Evolutionary conservation across 2,329 filamentous ascomycete species (phyloP).

Genomic region (Monosporascus sp.): DNA sequence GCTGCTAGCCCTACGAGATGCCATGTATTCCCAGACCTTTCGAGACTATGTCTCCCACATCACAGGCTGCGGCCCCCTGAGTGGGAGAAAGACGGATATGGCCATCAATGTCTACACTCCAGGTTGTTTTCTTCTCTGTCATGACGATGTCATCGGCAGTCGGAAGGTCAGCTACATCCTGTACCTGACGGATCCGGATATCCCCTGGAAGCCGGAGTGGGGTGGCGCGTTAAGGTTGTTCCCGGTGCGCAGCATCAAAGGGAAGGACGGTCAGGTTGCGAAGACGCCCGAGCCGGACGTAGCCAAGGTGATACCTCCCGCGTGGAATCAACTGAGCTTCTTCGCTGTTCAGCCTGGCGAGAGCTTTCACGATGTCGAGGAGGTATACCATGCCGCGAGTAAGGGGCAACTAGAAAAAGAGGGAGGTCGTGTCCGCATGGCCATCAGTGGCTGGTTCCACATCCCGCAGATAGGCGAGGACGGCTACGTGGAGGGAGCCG

Average conservation of each 20-base stretch:
- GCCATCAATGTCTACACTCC: conserved; percentile 98
- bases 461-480: conserved; percentile 94
- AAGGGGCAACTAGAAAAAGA: conserved; percentile 59
- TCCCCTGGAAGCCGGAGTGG: conserved; percentile 85
- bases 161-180: conserved; percentile 94
- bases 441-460: conserved; percentile 98
- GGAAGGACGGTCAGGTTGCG: conserved; percentile 66
- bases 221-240: conserved; percentile 87
- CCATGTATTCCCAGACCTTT: conserved; percentile 86
- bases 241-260: conserved; percentile 60
- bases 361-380: conserved; percentile 98
- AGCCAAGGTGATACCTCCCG: conserved; percentile 79
- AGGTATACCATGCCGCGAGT: conserved; percentile 73
- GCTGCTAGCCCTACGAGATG: conserved; percentile 86
- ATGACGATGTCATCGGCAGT: conserved; percentile 98
- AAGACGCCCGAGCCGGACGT: conserved; percentile 76
- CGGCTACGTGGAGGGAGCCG: conserved; percentile 80
- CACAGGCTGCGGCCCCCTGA: conserved; percentile 79
- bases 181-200: conserved; percentile 89
- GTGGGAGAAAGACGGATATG: conserved; percentile 95
- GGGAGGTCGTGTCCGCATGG: conserved; percentile 82
- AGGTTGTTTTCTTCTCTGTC: conserved; percentile 90
- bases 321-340: conserved; percentile 97
- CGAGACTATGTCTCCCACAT: conserved; percentile 83
- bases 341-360: conserved; percentile 97